Percentiles rank a stretch among this genome's conserved stretches.
These are phyloP conservation scores for Zalaria sp. DNA, from an alignment of 2,329 filamentous ascomycete genomes.

Conservation along the genomic window DNA sequence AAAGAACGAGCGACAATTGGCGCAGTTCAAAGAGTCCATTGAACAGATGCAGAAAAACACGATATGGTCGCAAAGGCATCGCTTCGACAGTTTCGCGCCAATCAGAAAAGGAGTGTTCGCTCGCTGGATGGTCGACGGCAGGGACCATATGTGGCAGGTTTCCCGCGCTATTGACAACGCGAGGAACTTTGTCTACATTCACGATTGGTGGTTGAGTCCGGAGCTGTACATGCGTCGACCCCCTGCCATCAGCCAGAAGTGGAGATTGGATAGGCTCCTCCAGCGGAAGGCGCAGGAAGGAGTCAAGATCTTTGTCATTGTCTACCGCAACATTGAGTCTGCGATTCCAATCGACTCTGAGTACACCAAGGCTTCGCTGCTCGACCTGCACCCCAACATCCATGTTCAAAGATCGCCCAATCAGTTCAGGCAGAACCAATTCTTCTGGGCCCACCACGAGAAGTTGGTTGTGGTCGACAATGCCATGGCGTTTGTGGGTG, in stretches of 20 bases:
- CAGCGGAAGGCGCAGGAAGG: slow-evolving; percentile 88
- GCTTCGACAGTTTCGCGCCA: slow-evolving; percentile 88
- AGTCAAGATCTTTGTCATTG: slow-evolving; percentile 93
- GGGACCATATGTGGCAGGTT: slow-evolving; percentile 99
- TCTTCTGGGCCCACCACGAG: slow-evolving; percentile 98
- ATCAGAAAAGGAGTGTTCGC: slow-evolving; percentile 77
- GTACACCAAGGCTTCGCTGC: slow-evolving; percentile 90
- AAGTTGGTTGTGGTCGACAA: slow-evolving; percentile 97
- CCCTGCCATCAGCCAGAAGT: slow-evolving; percentile 92
- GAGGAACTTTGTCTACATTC: slow-evolving; percentile 94
- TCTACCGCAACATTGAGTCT: slow-evolving; percentile 95
- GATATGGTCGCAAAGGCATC: slow-evolving; percentile 67
- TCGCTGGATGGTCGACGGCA: slow-evolving; percentile 90
- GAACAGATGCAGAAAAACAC: slow-evolving; percentile 72
- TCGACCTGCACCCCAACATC: slow-evolving; percentile 91
- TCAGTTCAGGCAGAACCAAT: slow-evolving; percentile 96
- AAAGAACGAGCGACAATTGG: slow-evolving; percentile 74
- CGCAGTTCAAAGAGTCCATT: slow-evolving; percentile 90
- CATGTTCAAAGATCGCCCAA: slow-evolving; percentile 94
- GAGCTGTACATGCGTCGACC: slow-evolving; percentile 91
- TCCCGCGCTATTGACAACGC: slow-evolving; percentile 94
- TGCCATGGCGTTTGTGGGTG: slow-evolving; percentile 87
- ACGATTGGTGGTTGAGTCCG: slow-evolving; percentile 97
- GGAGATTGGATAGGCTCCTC: slow-evolving; percentile 86
- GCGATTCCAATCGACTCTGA: slow-evolving; percentile 96